Evolutionary conservation across 1,284 basidiomycete genomes (phyloP), one percentile per base, ranked within the genome.

Genomic region (Boletus semigastroideus): DNA sequence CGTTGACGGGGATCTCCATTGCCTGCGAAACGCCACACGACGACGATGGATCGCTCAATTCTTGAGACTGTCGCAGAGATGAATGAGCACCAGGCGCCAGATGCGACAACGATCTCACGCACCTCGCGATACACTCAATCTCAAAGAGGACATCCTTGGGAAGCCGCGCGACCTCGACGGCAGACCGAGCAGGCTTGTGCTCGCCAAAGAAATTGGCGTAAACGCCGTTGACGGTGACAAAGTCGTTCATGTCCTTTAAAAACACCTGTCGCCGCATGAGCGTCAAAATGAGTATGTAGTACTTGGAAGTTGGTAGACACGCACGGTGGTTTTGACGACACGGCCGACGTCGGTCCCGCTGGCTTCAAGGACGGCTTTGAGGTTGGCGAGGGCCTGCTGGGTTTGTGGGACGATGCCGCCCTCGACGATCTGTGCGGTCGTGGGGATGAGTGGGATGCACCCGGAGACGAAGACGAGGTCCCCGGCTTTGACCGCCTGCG

Each of bases 201-300:
- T 83, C 77, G n/a, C 89, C 92, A 68, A 95, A 96, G 72, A 89
- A 87, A 49, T 79, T 76, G 42, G 80, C 80, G 69, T 94, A 94
- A 48, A 89, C 74, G 7, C 71, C 78, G 70, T 98, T 99, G 69
- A 98, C 86, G 49, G 80, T 76, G 13, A 69, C 84, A 71, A 98
- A 98, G 72, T 98, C 90, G 65, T 90, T 78, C 93, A 98, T 96
- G 61, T 82, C 77, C 71, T 96, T 93, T 66, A 98, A 73, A 77
- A 98, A 98, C 42, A 97, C 89, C 87, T 92, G 55, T 42, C 13
- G 13, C 30, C 19, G 30, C 9, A 19, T 38, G 43, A 20, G 17
- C 19, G 25, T 19, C 20, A 30, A 33, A n/a, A 25, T 14, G 20
- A 17, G n/a, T 14, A 16, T 12, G 11, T 5, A 17, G n/a, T n/a